Evolutionary conservation across 495 filamentous ascomycete genomes (phyloP).

Genomic region (Entonaema liquescens): DNA sequence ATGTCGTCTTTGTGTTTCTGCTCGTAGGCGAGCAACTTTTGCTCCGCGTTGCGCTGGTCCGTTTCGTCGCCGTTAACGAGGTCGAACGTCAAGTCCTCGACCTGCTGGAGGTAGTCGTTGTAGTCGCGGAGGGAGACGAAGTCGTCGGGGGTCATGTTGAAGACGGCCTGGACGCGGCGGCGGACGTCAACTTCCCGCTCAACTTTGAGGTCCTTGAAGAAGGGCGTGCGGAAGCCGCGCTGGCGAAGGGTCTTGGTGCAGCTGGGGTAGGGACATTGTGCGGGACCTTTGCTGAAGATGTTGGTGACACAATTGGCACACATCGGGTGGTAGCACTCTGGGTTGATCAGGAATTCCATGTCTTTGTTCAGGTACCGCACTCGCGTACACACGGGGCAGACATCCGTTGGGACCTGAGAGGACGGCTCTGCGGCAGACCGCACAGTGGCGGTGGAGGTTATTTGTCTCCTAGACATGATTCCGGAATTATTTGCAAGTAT

Average conservation of each 20-base stretch:
- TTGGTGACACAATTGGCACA: constrained; percentile 94
- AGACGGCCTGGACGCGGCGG: constrained; percentile 77
- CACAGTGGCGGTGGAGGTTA: constrained; percentile 10
- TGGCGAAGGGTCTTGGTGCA: constrained; percentile 88
- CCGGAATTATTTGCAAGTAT: background rate
- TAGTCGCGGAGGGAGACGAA: constrained; percentile 82
- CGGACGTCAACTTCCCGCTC: constrained; percentile 96
- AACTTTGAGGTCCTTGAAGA: constrained; percentile 87
- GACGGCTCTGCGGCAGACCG: constrained; percentile 18
- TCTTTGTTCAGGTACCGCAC: constrained; percentile 91
- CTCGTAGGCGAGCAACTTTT: constrained; percentile 69
- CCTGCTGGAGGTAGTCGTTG: constrained; percentile 94
- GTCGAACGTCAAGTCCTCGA: constrained; percentile 90
- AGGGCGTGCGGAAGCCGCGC: constrained; percentile 82
- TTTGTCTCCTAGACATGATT: constrained; percentile 47
- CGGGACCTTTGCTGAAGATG: constrained; percentile 89
- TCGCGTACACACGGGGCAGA: constrained; percentile 96
- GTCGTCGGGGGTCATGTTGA: constrained; percentile 90
- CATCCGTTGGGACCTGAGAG: constrained; percentile 63
- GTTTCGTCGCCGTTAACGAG: constrained; percentile 77
- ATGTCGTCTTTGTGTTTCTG: constrained; percentile 74
- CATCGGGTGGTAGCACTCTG: constrained; percentile 99
- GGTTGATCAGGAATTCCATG: constrained; percentile 94
- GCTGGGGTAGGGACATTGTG: constrained; percentile 86
- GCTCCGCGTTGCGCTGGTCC: constrained; percentile 68